Evolutionary conservation across 768 basidiomycete species (phyloP).

Genomic region (Gloeopeniophorella convolvens): DNA sequence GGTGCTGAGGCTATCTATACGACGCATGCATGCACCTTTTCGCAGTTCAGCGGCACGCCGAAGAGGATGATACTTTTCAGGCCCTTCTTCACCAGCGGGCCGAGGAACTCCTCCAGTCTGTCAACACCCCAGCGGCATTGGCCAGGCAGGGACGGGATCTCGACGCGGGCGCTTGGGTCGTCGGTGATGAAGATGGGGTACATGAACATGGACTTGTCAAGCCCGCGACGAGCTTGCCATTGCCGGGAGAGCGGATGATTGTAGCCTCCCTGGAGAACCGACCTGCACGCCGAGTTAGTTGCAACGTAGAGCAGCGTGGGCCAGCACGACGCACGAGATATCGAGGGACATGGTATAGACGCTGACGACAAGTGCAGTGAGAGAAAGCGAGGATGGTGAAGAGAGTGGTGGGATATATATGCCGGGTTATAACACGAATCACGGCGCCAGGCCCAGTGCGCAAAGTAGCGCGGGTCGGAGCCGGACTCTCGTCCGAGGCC

Average conservation of each 20-base stretch:
- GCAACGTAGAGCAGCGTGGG: too few relatives aligned
- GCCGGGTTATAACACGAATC: too few relatives aligned
- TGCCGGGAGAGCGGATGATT: conserved; percentile 83
- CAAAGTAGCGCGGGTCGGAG: too few relatives aligned
- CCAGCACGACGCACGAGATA: conserved; percentile 15
- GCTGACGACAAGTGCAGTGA: neutral
- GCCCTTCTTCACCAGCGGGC: conserved; percentile 85
- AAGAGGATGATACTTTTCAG: conserved; percentile 90
- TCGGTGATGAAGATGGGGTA: conserved; percentile 99
- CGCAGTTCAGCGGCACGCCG: conserved; percentile 78
- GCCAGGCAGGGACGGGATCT: conserved; percentile 73
- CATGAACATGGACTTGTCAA: conserved; percentile 94
- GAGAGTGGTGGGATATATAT: too few relatives aligned
- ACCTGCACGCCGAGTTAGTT: conserved; percentile 34
- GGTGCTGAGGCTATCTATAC: neutral
- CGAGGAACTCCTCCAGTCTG: conserved; percentile 78
- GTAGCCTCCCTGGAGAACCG: conserved; percentile 88
- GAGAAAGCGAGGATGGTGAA: neutral
- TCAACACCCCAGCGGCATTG: conserved; percentile 96
- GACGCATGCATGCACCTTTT: conserved; percentile 47
- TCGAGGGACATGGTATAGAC: conserved; percentile 11
- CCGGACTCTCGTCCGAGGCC: too few relatives aligned
- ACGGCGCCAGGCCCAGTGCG: too few relatives aligned
- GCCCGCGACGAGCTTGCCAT: conserved; percentile 76
- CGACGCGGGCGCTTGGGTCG: conserved; percentile 77